phyloP scores from a whole-genome alignment of 2,329 filamentous ascomycete genomes.

The Mycocentrospora acerina region DNA sequence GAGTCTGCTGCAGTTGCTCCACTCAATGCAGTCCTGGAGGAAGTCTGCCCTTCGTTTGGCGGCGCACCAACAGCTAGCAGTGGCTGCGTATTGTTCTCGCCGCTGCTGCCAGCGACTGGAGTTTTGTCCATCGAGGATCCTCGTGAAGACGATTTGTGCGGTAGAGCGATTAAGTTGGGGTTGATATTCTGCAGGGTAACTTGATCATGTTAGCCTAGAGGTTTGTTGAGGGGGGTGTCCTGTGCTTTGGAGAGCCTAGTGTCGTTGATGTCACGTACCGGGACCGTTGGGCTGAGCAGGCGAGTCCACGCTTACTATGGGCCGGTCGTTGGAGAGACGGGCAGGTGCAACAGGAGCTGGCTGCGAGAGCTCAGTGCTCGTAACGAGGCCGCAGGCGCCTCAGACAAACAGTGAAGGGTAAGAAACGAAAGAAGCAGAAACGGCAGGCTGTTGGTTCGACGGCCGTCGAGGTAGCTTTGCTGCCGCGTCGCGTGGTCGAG shows the following conservation, averaged over 20 bases:
- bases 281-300: constrained; percentile 37
- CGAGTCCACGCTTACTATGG: constrained; percentile 16
- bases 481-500: constrained; percentile 32
- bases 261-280: constrained; percentile 27
- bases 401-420: constrained; percentile 14
- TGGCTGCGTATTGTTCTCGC: constrained; percentile 38
- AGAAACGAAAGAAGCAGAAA: constrained; percentile 8
- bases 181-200: constrained; percentile 13
- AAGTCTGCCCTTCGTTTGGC: constrained; percentile 33
- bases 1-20: constrained; percentile 49
- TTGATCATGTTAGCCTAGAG: constrained; percentile 12
- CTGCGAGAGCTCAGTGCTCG: constrained; percentile 39
- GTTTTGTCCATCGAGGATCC: constrained; percentile 23
- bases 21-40: constrained; percentile 45
- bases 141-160: constrained; percentile 29
- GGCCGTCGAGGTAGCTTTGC: too few relatives aligned
- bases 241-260: background rate
- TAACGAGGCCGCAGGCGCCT: constrained; percentile 30
- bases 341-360: constrained; percentile 29
- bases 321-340: constrained; percentile 35
- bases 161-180: constrained; percentile 21
- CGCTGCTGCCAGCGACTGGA: constrained; percentile 22
- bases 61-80: constrained; percentile 39
- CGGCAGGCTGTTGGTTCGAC: too few relatives aligned
- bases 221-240: background rate